Evolutionary conservation across 441 rosid species (phyloP).

Genomic region (Gossypium davidsonii): DNA sequence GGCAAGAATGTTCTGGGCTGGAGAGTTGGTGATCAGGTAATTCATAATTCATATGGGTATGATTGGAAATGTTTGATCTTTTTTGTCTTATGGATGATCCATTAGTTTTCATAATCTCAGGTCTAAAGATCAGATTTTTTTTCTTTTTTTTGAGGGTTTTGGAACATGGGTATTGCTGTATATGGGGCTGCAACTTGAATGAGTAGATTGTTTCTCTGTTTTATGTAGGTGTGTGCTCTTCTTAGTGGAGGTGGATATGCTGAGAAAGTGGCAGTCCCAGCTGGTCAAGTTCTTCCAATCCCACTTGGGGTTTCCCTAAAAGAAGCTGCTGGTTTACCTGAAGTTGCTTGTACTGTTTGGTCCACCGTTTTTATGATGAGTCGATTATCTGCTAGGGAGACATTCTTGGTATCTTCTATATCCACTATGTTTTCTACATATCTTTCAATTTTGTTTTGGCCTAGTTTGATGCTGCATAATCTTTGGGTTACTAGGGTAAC

Average conservation of each 20-base stretch:
- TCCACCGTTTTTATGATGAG: constrained; percentile 57
- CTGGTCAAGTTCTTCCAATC: constrained; percentile 46
- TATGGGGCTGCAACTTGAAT: background rate
- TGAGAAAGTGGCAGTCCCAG: constrained; percentile 54
- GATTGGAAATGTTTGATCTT: background rate
- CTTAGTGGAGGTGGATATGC: constrained; percentile 54
- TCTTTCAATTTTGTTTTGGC: background rate
- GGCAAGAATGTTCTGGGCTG: constrained; percentile 62
- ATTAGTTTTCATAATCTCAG: background rate
- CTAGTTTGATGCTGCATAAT: background rate
- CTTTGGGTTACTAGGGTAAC: background rate
- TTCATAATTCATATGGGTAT: background rate
- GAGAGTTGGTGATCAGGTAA: constrained; percentile 76
- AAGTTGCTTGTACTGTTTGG: constrained; percentile 64
- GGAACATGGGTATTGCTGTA: background rate
- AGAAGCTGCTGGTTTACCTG: constrained; percentile 47
- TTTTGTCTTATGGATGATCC: background rate
- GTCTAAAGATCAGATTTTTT: background rate
- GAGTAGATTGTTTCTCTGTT: background rate
- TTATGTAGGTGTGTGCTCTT: constrained; percentile 8
- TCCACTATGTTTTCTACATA: background rate
- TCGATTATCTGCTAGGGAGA: constrained; percentile 38
- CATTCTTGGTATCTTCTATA: constrained; percentile 33
- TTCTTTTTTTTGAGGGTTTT: background rate
- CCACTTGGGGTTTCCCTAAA: constrained; percentile 35